Percentiles rank a stretch among this genome's conserved stretches.
phyloP scores from a whole-genome alignment of 495 filamentous ascomycete genomes.

The Alectoria sarmentosa region DNA sequence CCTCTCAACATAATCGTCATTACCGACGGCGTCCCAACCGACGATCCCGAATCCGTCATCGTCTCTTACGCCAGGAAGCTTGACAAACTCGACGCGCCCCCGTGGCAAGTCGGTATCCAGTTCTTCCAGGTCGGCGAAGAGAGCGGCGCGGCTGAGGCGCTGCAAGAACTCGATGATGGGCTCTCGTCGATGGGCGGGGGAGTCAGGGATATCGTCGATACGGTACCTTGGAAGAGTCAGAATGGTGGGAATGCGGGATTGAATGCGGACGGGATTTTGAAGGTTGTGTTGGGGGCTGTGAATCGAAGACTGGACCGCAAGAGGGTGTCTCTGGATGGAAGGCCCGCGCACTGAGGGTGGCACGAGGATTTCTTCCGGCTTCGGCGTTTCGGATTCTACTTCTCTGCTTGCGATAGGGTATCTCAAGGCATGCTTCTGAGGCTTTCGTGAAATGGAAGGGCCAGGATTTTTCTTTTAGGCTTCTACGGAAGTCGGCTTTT shows the following conservation, averaged over 20 bases:
- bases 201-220: slow-evolving; percentile 90
- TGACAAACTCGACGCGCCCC: slow-evolving; percentile 62
- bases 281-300: slow-evolving; percentile 50
- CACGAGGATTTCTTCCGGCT: not conserved
- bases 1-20: slow-evolving; percentile 92
- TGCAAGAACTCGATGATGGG: slow-evolving; percentile 74
- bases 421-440: not conserved
- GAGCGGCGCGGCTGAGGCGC: slow-evolving; percentile 49
- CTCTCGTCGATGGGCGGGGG: slow-evolving; percentile 47
- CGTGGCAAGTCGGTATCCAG: slow-evolving; percentile 89
- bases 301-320: slow-evolving; percentile 21
- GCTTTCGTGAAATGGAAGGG: no score
- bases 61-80: slow-evolving; percentile 59
- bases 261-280: slow-evolving; percentile 67
- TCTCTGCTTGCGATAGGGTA: not conserved
- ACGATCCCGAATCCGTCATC: slow-evolving; percentile 72
- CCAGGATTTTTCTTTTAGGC: not conserved
- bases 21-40: slow-evolving; percentile 81
- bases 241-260: slow-evolving; percentile 32
- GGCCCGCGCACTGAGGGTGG: not conserved
- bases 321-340: slow-evolving; percentile 19
- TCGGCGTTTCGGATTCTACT: not conserved
- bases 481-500: not conserved
- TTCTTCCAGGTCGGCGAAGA: slow-evolving; percentile 95
- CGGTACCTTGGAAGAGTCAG: slow-evolving; percentile 61